A percentile compares a stretch with the other conserved stretches of the same genome.
Conservation (phyloP, 106 monocot species). For the Amphibolis antarctica region DNA sequence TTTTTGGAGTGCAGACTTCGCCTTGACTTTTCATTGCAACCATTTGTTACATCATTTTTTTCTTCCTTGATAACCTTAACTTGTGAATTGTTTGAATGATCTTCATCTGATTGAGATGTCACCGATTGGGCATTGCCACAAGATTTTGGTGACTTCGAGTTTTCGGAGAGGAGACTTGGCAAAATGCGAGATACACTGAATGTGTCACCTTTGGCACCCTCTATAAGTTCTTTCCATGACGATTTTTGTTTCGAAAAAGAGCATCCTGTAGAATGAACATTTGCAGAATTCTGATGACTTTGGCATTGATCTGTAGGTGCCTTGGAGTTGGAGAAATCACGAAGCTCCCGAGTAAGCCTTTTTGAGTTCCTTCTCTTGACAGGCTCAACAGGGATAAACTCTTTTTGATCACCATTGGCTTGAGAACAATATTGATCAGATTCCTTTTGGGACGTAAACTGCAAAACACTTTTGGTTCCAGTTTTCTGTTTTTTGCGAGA, state of each 20-base stretch:
- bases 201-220: conserved; percentile 15
- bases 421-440: not conserved
- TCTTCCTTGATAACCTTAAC: not conserved
- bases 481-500: conserved; percentile 24
- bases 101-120: conserved; percentile 2
- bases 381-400: not conserved
- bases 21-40: not conserved
- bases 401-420: not conserved
- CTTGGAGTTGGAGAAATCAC: not conserved
- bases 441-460: conserved; percentile 11
- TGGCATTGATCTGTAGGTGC: conserved; percentile 5
- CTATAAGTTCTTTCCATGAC: conserved; percentile 84
- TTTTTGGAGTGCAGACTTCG: not conserved
- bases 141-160: conserved; percentile 3
- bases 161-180: conserved; percentile 8
- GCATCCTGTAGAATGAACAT: conserved; percentile 11
- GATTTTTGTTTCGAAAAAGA: conserved; percentile 69
- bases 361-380: conserved; percentile 5
- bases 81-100: conserved; percentile 4
- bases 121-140: conserved; percentile 3
- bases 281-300: not conserved
- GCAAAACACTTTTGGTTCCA: conserved; percentile 10
- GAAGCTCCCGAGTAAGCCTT: not conserved
- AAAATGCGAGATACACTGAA: conserved; percentile 53
- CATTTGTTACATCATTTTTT: not conserved